Conservation (phyloP, 176 grass and related monocot species). For the Elymus sibiricus region DNA sequence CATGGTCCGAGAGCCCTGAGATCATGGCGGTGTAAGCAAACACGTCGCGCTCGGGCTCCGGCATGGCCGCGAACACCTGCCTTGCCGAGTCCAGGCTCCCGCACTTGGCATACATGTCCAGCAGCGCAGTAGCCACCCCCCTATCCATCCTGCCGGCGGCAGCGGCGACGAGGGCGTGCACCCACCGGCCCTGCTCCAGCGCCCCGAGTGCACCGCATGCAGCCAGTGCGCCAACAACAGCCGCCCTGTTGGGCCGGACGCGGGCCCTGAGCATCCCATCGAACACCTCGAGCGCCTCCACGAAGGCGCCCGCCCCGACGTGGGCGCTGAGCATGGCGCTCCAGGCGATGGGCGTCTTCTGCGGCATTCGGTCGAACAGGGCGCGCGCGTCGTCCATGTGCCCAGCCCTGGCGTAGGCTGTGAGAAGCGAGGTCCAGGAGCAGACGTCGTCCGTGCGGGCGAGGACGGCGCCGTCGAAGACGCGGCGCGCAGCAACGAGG, state of each 20-base stretch:
- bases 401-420: conserved; percentile 13
- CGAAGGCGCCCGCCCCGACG: conserved; percentile 35
- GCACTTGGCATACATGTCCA: conserved; percentile 85
- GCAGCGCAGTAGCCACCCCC: conserved; percentile 43
- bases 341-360: conserved; percentile 49
- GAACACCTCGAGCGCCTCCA: conserved; percentile 39
- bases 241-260: conserved; percentile 45
- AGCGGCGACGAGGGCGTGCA: conserved; percentile 28
- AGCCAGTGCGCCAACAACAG: conserved; percentile 22
- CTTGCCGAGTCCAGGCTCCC: conserved; percentile 38
- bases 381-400: conserved; percentile 4
- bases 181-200: conserved; percentile 62
- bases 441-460: conserved; percentile 26
- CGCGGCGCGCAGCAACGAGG: conserved; percentile 22
- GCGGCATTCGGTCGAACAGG: conserved; percentile 56
- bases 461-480: conserved; percentile 19
- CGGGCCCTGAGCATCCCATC: conserved; percentile 31
- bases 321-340: conserved; percentile 54
- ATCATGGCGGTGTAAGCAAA: conserved; percentile 68
- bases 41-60: conserved; percentile 29
- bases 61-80: conserved; percentile 35
- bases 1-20: conserved; percentile 50
- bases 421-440: conserved; percentile 55
- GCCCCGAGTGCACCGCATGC: conserved; percentile 54
- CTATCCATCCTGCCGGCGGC: not conserved